These are phyloP conservation scores for Rhodomyrtus tomentosa DNA, from an alignment of 345 rosid species.

Conservation along the genomic window DNA sequence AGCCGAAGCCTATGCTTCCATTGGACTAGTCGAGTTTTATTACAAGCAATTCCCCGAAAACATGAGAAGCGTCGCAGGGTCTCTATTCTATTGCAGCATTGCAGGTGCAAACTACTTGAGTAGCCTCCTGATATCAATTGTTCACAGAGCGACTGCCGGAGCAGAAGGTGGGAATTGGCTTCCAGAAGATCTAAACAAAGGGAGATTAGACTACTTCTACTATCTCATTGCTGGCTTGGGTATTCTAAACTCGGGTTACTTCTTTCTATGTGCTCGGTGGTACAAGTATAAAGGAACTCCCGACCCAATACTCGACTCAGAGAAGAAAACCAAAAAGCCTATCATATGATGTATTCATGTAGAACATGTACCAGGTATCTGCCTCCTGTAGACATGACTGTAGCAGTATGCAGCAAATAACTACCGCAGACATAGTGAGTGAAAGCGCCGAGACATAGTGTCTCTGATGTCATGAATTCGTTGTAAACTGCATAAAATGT, in stretches of 20 bases:
- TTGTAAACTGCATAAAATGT: background rate
- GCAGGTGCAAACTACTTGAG: constrained; percentile 33
- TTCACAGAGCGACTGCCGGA: constrained; percentile 17
- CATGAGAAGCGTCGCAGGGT: constrained; percentile 47
- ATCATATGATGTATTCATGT: background rate
- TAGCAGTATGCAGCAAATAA: background rate
- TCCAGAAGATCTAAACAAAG: constrained; percentile 43
- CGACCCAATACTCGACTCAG: background rate
- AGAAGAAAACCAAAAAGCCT: background rate
- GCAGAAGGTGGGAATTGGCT: constrained; percentile 30
- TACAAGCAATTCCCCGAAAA: constrained; percentile 57
- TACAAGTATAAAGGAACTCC: constrained; percentile 21
- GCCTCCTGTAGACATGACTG: background rate
- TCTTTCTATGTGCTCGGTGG: constrained; percentile 27
- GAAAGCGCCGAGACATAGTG: background rate
- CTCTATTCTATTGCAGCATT: constrained; percentile 23
- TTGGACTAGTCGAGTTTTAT: constrained; percentile 35
- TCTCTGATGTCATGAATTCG: background rate
- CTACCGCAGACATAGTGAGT: background rate
- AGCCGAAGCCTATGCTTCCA: constrained; percentile 25
- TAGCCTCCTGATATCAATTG: constrained; percentile 22
- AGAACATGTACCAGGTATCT: background rate
- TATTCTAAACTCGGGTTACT: constrained; percentile 20
- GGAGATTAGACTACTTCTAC: constrained; percentile 33
- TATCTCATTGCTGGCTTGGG: constrained; percentile 28